Evolutionary conservation across 176 grass and related monocot genomes (phyloP), one percentile per base, ranked within the genome.

Genomic region (Oryza longistaminata): DNA sequence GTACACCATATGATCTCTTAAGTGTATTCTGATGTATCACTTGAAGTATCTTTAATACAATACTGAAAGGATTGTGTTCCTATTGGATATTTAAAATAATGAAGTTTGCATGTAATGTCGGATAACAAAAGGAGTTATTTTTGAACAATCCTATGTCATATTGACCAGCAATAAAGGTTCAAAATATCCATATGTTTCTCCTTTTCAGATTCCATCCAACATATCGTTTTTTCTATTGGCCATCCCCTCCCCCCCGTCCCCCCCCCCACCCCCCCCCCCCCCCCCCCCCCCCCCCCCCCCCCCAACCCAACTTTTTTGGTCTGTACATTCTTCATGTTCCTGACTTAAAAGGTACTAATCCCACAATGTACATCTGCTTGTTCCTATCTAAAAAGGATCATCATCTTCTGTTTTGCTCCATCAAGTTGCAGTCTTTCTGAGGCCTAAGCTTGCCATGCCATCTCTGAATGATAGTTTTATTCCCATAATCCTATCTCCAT

Each of bases 221-320:
- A 83, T 79, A 87, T 90, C 79, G 79, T 83, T 6, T 90, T 79
- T 86, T 83, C 16, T 90, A 49, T 85, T 74, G 62, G 74, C 68
- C 82, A 26, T 71, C 4, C 27, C 24, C 68, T 17, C 15, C 3
- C 34, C 34, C 34, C 34, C 33, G 17, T 61, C 52, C 15, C 3
- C 34, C 34, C 34, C 34, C 33, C 33, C 33, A 2, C 33, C 33
- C 33, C 33, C 24, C 68, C 52, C 15, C 3, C 34, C 34, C 34
- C 34, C 33, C 33, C 33, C 24, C 68, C 52, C 15, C 3, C 34
- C 34, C 24, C 68, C 52, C 15, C 3, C 34, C 34, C 34, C 34
- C 33, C 33, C 33, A 2, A 2, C 33, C 33, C 33, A 3, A 3
- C 33, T 35, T 8, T 68, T 86, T 78, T 76, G 29, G 37, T 82